Conservation (phyloP, 2,329 filamentous ascomycete genomes). For the Hymenoscyphus fructigenus region DNA sequence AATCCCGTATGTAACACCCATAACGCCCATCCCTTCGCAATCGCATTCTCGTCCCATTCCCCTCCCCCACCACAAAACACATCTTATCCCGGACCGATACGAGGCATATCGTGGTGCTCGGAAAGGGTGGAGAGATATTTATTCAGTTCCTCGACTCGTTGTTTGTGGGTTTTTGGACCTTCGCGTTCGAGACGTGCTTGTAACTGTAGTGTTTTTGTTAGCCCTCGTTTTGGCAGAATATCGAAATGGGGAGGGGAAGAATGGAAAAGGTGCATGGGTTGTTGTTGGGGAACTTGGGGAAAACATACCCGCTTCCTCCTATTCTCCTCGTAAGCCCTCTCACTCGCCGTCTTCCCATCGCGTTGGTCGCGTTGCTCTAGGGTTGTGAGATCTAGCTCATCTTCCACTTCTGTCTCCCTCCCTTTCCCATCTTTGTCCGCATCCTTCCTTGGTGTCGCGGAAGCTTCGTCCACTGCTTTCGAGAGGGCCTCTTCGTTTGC, state of each 20-base stretch:
- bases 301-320: slow-evolving; percentile 72
- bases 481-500: slow-evolving; percentile 25
- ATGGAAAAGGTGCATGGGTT: too few species aligned
- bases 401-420: slow-evolving; percentile 26
- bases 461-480: slow-evolving; percentile 20
- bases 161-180: slow-evolving; percentile 93
- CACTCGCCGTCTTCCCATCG: slow-evolving; percentile 74
- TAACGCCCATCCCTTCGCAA: neutral
- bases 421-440: slow-evolving; percentile 8
- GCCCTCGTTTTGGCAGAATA: neutral
- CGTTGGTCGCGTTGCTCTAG: slow-evolving; percentile 36
- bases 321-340: slow-evolving; percentile 77
- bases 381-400: slow-evolving; percentile 32
- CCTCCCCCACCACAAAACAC: neutral
- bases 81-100: slow-evolving; percentile 56
- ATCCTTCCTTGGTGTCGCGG: slow-evolving; percentile 26
- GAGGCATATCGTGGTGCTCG: slow-evolving; percentile 95
- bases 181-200: slow-evolving; percentile 76
- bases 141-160: slow-evolving; percentile 93
- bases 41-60: neutral
- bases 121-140: slow-evolving; percentile 87
- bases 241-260: neutral
- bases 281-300: slow-evolving; percentile 9
- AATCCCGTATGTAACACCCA: too few species aligned
- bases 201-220: slow-evolving; percentile 51